A percentile compares a stretch with the other conserved stretches of the same genome.
phyloP scores from a whole-genome alignment of 176 grass and related monocot genomes.

The Ensete glaucum region DNA sequence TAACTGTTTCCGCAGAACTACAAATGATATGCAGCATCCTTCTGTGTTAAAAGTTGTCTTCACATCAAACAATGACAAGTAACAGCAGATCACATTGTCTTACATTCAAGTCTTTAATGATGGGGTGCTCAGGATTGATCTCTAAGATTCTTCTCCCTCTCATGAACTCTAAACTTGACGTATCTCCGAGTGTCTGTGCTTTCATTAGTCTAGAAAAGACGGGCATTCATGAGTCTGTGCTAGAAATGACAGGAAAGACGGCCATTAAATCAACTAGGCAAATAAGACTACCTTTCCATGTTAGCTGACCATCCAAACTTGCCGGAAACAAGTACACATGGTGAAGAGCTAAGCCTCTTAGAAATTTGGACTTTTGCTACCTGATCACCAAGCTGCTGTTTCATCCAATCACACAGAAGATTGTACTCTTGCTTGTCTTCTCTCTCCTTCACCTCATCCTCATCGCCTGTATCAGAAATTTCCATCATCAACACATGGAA shows the following conservation, averaged over 20 bases:
- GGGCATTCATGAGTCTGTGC: no score
- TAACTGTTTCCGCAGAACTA: no score
- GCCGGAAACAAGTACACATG: slow-evolving; percentile 92
- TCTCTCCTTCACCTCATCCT: slow-evolving; percentile 60
- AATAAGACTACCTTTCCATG: slow-evolving; percentile 64
- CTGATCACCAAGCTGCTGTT: slow-evolving; percentile 81
- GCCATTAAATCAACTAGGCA: neutral
- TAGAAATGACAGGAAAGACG: no score
- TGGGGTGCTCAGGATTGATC: slow-evolving; percentile 81
- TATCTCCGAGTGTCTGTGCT: slow-evolving; percentile 93
- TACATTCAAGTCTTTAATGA: slow-evolving; percentile 89
- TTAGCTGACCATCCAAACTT: slow-evolving; percentile 99
- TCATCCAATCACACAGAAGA: slow-evolving; percentile 90
- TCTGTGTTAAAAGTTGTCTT: no score
- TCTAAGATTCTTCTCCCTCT: slow-evolving; percentile 86
- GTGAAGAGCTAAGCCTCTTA: slow-evolving; percentile 80
- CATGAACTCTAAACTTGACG: slow-evolving; percentile 93
- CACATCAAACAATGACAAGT: no score
- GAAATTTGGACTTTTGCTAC: slow-evolving; percentile 92
- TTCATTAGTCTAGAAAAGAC: slow-evolving; percentile 71
- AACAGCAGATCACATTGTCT: slow-evolving; percentile 21
- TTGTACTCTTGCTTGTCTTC: slow-evolving; percentile 74
- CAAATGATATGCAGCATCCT: no score
- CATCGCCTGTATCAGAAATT: slow-evolving; percentile 43
- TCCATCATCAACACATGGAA: slow-evolving; percentile 6